phyloP scores from a whole-genome alignment of 805 yeast genomes.

The Barnettozyma siamensis region DNA sequence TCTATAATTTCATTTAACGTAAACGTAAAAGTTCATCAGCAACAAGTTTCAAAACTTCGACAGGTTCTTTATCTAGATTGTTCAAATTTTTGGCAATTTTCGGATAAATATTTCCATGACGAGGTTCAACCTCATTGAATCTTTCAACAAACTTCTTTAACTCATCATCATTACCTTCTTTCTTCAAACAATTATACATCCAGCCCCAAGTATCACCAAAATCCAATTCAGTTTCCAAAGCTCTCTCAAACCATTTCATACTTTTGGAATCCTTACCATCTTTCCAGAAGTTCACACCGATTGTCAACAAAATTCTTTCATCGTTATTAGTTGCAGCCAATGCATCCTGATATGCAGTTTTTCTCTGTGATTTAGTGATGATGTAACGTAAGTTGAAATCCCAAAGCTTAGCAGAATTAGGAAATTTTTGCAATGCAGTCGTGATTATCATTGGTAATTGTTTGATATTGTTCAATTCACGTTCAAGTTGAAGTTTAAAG shows the following conservation, averaged over 20 bases:
- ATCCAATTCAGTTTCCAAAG: conserved; percentile 46
- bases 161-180: conserved; percentile 30
- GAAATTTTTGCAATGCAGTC: conserved; percentile 53
- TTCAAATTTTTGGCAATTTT: conserved; percentile 40
- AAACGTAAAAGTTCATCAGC: conserved; percentile 3
- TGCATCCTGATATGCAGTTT: conserved; percentile 63
- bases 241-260: conserved; percentile 66
- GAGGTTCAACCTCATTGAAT: conserved; percentile 46
- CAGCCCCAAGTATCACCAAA: conserved; percentile 79
- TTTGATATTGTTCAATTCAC: conserved; percentile 36
- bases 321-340: conserved; percentile 59
- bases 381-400: conserved; percentile 43
- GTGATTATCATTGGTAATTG: conserved; percentile 52
- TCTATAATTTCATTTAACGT: too few relatives aligned
- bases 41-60: conserved; percentile 33
- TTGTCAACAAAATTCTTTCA: conserved; percentile 49
- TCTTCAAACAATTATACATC: conserved; percentile 41
- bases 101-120: conserved; percentile 60
- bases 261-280: conserved; percentile 63
- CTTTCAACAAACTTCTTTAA: conserved; percentile 29
- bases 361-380: conserved; percentile 44
- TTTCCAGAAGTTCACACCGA: conserved; percentile 63
- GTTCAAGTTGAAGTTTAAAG: conserved; percentile 56
- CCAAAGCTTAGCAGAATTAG: conserved; percentile 63
- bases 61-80: conserved; percentile 36